Evolutionary conservation across 2,329 filamentous ascomycete genomes (phyloP).

Genomic region (Alternaria sp.): DNA sequence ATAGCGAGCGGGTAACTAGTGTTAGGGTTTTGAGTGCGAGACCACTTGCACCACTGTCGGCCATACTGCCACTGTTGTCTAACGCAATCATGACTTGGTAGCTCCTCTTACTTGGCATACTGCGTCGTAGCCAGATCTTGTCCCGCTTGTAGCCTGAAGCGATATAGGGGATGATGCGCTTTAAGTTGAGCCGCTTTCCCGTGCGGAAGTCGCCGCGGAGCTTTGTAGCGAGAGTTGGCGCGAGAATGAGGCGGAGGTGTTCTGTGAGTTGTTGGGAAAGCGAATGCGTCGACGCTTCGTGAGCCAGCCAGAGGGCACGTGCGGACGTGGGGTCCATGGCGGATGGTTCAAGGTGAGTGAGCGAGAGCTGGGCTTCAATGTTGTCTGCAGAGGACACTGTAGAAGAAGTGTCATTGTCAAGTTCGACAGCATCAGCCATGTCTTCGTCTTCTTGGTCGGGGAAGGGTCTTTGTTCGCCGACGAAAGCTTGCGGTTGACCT

Average conservation of each 20-base stretch:
- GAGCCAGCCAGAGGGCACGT: slow-evolving; percentile 81
- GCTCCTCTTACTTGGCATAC: slow-evolving; percentile 87
- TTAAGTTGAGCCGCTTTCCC: slow-evolving; percentile 98
- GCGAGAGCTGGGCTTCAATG: slow-evolving; percentile 69
- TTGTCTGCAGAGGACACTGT: slow-evolving; percentile 50
- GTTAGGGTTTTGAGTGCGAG: slow-evolving; percentile 94
- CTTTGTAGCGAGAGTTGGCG: slow-evolving; percentile 93
- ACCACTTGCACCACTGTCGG: slow-evolving; percentile 76
- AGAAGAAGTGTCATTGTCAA: slow-evolving; percentile 49
- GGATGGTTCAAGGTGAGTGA: slow-evolving; percentile 69
- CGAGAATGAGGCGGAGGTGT: slow-evolving; percentile 93
- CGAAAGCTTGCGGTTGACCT: slow-evolving; percentile 53
- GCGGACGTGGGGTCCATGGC: slow-evolving; percentile 63
- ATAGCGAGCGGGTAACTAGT: slow-evolving; percentile 84
- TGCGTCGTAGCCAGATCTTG: slow-evolving; percentile 99
- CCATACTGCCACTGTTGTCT: slow-evolving; percentile 95
- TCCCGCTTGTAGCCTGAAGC: slow-evolving; percentile 98
- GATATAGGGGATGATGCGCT: slow-evolving; percentile 99
- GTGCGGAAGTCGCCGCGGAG: slow-evolving; percentile 96
- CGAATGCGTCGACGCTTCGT: slow-evolving; percentile 83
- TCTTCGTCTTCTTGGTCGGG: slow-evolving; percentile 46
- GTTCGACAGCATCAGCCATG: slow-evolving; percentile 46
- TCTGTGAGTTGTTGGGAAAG: slow-evolving; percentile 91
- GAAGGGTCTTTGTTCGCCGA: slow-evolving; percentile 54
- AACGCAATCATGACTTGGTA: slow-evolving; percentile 99